Base-by-base conservation (phyloP, 208 protist genomes). In the Acanthamoeba healyi region DNA sequence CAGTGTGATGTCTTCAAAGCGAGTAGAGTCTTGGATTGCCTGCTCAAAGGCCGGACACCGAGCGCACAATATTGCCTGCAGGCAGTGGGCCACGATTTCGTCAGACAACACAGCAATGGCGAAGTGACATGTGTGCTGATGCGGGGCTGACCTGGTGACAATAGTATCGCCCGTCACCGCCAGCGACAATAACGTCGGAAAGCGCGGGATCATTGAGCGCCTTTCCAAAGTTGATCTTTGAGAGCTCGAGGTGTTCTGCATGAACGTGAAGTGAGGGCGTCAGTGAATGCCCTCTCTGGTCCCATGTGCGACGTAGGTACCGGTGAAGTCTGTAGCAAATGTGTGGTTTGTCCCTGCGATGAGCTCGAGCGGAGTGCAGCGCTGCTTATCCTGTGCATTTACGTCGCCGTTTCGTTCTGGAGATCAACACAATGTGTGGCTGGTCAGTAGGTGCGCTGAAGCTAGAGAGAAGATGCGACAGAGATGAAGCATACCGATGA, bases 161-260 rank as follows among this genome's bases (percentile, higher is more conserved):
- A 44, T 58, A 84, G 42, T 46, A 84, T 26, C 40, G 17, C 26
- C 19, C 46, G 7, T 84, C 74, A 22, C 44, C 74, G 4, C 42
- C 42, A n/a, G 46, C 15, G 74, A 84, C 36, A 44, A 84, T 56
- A 6, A 84, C 10, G 46, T 84, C 74, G 5, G 74, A 5, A n/a
- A 84, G 58, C n/a, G 74, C 6, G 42, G 42, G 38, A 24, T 84
- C 74, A 44, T 84, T 84, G 74, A 84, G 19, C 42, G 29, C 74
- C 22, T 29, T 4, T 2, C 32, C 74, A 22, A 84, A 36, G 22
- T 56, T 49, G 74, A 84, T 84, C 74, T 56, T 84, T 40, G 74
- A 84, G n/a, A 84, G 74, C 74, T 84, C 74, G 42, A 17, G 42
- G 1, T 84, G 44, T 34, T 49, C 74, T 84, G 38, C 44, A 84